A percentile compares a stretch with the other conserved stretches of the same genome.
Evolutionary conservation across 352 stramenopile genomes (phyloP).

Genomic region (Globisporangium emineosum): DNA sequence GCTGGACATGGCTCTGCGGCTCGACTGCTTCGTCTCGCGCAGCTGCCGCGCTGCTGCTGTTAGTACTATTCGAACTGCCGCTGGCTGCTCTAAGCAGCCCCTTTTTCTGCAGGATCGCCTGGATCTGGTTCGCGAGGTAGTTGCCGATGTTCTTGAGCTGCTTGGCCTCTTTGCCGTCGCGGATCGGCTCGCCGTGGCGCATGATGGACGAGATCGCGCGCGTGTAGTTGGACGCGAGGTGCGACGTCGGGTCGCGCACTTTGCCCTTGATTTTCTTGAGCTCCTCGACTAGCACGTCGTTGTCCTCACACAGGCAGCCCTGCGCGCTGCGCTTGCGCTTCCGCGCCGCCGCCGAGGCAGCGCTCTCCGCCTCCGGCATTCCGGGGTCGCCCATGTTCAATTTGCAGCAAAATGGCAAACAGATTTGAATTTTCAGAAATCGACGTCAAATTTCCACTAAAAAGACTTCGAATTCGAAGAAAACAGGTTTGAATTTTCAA

Average conservation of each 20-base stretch:
- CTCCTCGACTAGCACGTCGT: conserved; percentile 73
- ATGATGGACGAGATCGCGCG: conserved; percentile 75
- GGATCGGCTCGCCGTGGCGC: conserved; percentile 36
- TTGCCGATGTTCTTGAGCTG: conserved; percentile 74
- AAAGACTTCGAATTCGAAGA: conserved; percentile 1
- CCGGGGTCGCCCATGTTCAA: neutral
- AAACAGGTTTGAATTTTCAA: conserved; percentile 32
- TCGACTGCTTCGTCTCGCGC: neutral
- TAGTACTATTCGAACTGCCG: neutral
- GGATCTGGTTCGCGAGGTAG: conserved; percentile 85
- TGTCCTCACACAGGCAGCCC: conserved; percentile 52
- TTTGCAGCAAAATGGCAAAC: neutral
- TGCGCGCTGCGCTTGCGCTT: conserved; percentile 47
- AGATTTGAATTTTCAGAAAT: neutral
- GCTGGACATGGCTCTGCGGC: neutral
- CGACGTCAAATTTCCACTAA: neutral
- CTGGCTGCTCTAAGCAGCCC: neutral
- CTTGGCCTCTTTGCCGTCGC: conserved; percentile 56
- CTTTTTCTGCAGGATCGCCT: conserved; percentile 62
- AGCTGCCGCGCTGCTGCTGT: neutral
- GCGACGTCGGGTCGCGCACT: conserved; percentile 56
- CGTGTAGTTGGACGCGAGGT: conserved; percentile 59
- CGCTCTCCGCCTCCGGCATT: neutral
- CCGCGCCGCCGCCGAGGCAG: neutral
- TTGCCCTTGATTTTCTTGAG: conserved; percentile 49